Evolutionary conservation across 441 rosid species (phyloP).

Genomic region (Erodium moschatum): DNA sequence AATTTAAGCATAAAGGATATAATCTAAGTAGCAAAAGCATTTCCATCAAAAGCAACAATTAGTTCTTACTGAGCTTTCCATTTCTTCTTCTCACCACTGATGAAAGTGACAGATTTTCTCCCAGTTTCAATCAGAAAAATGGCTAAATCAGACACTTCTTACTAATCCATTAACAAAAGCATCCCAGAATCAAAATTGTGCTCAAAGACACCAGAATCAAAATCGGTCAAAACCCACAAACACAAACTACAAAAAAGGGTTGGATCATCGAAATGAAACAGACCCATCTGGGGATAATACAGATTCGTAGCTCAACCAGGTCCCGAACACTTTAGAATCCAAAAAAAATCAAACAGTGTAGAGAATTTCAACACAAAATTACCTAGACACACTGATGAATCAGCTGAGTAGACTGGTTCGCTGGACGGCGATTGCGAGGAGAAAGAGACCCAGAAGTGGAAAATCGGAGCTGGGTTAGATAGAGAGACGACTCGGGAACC

Average conservation of each 20-base stretch:
- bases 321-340: neutral
- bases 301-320: neutral
- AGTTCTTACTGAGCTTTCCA: neutral
- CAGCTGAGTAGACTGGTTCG: too few species aligned
- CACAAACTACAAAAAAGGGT: slow-evolving; percentile 1
- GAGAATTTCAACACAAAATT: neutral
- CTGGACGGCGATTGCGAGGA: neutral
- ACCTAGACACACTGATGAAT: neutral
- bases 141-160: neutral
- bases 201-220: neutral
- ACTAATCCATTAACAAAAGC: neutral
- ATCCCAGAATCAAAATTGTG: neutral
- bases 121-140: neutral
- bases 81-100: slow-evolving; percentile 1
- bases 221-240: too few species aligned
- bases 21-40: neutral
- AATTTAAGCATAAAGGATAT: neutral
- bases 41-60: neutral
- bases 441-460: neutral
- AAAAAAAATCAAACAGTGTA: too few species aligned
- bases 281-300: slow-evolving; percentile 18
- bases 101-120: slow-evolving; percentile 14
- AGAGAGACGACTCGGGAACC: too few species aligned
- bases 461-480: neutral
- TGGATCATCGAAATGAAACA: slow-evolving; percentile 19